A percentile compares a stretch with the other conserved stretches of the same genome.
Evolutionary conservation across 352 stramenopile genomes (phyloP).

Genomic region (Globisporangium polare): DNA sequence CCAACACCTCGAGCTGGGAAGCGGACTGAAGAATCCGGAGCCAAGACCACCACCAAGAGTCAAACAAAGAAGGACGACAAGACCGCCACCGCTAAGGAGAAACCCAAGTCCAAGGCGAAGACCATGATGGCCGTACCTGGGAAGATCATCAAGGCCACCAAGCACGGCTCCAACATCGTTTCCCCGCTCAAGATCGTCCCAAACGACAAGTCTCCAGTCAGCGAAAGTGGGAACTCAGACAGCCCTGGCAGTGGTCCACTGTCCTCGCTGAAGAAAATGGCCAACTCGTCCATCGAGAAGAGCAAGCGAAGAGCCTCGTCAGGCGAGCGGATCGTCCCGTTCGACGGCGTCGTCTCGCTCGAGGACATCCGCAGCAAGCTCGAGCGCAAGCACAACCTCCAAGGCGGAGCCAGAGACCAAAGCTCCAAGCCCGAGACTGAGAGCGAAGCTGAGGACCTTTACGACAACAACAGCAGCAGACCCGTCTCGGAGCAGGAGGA

Average conservation of each 20-base stretch:
- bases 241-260: neutral
- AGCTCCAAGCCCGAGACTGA: conserved; percentile 9
- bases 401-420: conserved; percentile 8
- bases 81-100: conserved; percentile 11
- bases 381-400: conserved; percentile 37
- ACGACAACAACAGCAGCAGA: conserved; percentile 51
- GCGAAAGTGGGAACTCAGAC: neutral
- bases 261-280: conserved; percentile 27
- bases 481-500: conserved; percentile 28
- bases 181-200: conserved; percentile 7
- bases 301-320: conserved; percentile 15
- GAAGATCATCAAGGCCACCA: conserved; percentile 39
- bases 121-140: conserved; percentile 33
- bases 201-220: neutral
- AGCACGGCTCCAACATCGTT: conserved; percentile 15
- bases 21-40: conserved; percentile 5
- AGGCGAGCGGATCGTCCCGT: conserved; percentile 29
- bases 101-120: conserved; percentile 23
- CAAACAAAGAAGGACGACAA: conserved; percentile 15
- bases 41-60: conserved; percentile 4
- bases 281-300: conserved; percentile 29
- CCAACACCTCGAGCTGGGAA: conserved; percentile 11
- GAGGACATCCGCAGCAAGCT: conserved; percentile 58
- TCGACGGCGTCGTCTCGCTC: conserved; percentile 43
- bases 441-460: conserved; percentile 21